These are phyloP conservation scores for Akanthomyces uredinophilus DNA, from an alignment of 2,329 filamentous ascomycete species.

Conservation along the genomic window DNA sequence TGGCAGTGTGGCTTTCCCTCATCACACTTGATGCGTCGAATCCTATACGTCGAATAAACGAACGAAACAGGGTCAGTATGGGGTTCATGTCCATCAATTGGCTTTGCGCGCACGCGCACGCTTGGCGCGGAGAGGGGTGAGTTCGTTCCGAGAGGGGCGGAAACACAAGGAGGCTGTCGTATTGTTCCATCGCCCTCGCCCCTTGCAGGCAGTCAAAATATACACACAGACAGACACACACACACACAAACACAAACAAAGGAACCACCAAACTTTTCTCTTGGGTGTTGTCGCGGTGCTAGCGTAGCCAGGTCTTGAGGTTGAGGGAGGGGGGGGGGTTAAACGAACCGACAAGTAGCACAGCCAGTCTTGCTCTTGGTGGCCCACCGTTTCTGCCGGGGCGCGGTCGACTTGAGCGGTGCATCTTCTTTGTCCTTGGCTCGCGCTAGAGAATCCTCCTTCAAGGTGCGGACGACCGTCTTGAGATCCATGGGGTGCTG, in stretches of 20 bases:
- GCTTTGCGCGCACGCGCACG: neutral
- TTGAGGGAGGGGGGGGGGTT: neutral
- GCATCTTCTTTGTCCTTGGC: slow-evolving; percentile 3
- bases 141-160: neutral
- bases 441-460: slow-evolving; percentile 2
- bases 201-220: neutral
- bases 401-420: slow-evolving; percentile 3
- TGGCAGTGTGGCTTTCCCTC: slow-evolving; percentile 13
- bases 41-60: neutral
- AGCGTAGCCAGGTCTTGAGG: neutral
- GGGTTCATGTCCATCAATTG: too few relatives aligned
- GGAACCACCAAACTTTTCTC: neutral
- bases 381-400: slow-evolving; percentile 15
- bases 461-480: slow-evolving; percentile 5
- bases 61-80: neutral
- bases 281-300: neutral
- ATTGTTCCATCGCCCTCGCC: neutral
- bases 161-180: neutral
- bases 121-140: neutral
- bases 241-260: neutral
- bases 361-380: slow-evolving; percentile 14
- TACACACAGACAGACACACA: neutral
- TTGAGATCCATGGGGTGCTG: slow-evolving; percentile 13
- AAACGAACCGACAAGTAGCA: slow-evolving; percentile 15
- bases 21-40: slow-evolving; percentile 14